These are phyloP conservation scores for Ziziphus jujuba DNA, from an alignment of 306 rosid genomes.

Conservation along the genomic window DNA sequence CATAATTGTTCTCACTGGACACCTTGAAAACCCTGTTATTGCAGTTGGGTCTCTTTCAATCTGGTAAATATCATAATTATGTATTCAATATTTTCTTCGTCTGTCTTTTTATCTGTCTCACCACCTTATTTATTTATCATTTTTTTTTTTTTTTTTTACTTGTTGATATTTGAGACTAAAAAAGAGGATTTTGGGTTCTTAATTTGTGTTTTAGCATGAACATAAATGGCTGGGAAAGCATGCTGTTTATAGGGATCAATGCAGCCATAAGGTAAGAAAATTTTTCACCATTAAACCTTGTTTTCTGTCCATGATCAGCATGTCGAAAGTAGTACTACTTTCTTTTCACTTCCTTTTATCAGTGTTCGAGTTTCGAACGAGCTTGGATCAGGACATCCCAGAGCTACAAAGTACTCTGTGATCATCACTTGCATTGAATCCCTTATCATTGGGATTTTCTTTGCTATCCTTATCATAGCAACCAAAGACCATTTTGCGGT, in stretches of 20 bases:
- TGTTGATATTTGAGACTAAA: background rate
- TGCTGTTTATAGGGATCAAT: conserved; percentile 91
- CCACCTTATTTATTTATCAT: no score
- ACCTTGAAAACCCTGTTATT: conserved; percentile 78
- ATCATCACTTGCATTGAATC: conserved; percentile 54
- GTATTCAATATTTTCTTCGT: background rate
- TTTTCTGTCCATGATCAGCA: background rate
- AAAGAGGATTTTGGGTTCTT: background rate
- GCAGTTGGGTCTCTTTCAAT: conserved; percentile 97
- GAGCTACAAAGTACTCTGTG: conserved; percentile 79
- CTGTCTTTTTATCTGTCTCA: background rate
- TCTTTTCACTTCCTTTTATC: conserved; percentile 2
- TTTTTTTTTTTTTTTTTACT: background rate
- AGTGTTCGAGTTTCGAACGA: conserved; percentile 94
- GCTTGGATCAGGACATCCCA: conserved; percentile 89
- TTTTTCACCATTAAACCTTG: background rate
- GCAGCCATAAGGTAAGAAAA: conserved; percentile 81
- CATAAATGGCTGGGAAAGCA: conserved; percentile 95
- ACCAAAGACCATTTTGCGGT: conserved; percentile 69
- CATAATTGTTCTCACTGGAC: conserved; percentile 94
- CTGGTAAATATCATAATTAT: no score
- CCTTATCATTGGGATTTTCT: conserved; percentile 63
- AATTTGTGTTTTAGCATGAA: conserved; percentile 70
- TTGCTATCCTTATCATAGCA: conserved; percentile 42
- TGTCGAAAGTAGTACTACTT: background rate